A percentile compares a stretch with the other conserved stretches of the same genome.
phyloP scores from a whole-genome alignment of 352 stramenopile genomes.

The Phytopythium oedochilum region DNA sequence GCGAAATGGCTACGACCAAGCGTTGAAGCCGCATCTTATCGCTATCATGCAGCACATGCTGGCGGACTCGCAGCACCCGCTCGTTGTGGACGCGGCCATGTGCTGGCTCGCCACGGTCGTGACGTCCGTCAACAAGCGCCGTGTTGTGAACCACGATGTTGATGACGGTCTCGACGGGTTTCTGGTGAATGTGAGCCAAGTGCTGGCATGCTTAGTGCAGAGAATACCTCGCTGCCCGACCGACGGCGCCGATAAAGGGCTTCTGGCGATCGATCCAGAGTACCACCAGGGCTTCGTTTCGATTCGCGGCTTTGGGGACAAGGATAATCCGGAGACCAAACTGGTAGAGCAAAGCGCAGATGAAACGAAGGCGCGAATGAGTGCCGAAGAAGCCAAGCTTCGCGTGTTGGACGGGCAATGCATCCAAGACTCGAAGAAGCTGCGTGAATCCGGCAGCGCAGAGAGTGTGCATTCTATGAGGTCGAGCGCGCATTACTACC shows the following conservation, averaged over 20 bases:
- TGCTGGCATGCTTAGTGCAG: constrained; percentile 37
- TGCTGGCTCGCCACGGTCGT: constrained; percentile 23
- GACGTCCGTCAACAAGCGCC: constrained; percentile 14
- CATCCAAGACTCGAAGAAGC: constrained; percentile 8
- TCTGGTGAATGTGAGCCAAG: constrained; percentile 55
- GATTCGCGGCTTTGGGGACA: constrained; percentile 40
- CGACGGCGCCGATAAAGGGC: background rate
- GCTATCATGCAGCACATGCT: constrained; percentile 18
- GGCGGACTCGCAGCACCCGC: constrained; percentile 17
- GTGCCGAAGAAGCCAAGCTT: constrained; percentile 13
- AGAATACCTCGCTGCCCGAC: constrained; percentile 19
- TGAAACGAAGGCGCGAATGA: constrained; percentile 1
- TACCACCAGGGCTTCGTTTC: constrained; percentile 48
- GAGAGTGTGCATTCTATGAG: background rate
- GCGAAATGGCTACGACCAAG: constrained; percentile 16
- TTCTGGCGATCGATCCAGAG: constrained; percentile 11
- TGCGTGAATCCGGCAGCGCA: background rate
- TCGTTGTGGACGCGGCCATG: constrained; percentile 30
- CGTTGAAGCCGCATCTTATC: constrained; percentile 17
- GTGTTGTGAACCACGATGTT: constrained; percentile 2
- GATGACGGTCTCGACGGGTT: constrained; percentile 60
- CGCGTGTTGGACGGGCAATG: constrained; percentile 16
- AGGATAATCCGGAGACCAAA: constrained; percentile 23
- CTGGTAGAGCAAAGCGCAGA: constrained; percentile 17
- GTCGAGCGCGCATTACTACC: constrained; percentile 35